A percentile compares a stretch with the other conserved stretches of the same genome.
These are phyloP conservation scores for Vaucheria bursata DNA, from an alignment of 352 stramenopile species.

Conservation along the genomic window DNA sequence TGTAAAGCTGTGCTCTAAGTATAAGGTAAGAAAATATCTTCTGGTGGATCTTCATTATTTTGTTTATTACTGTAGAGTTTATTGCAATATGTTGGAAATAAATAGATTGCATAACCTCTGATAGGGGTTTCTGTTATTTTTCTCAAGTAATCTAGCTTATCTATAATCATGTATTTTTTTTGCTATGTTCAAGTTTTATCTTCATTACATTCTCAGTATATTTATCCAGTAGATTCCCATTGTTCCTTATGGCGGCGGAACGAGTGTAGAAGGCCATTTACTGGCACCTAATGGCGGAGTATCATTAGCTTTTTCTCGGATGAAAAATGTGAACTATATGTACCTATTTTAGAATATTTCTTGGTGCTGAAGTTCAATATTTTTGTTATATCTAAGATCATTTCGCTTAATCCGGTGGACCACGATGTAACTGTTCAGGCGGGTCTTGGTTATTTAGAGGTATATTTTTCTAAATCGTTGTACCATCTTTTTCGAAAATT, in stretches of 20 bases:
- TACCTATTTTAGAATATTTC: background rate
- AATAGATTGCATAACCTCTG: too few relatives aligned
- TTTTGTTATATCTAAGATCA: conserved; percentile 14
- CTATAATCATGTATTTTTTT: too few relatives aligned
- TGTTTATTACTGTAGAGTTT: too few relatives aligned
- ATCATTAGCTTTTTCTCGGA: background rate
- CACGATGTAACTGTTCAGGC: conserved; percentile 78
- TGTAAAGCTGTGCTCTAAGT: conserved; percentile 71
- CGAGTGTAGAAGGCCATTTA: conserved; percentile 71
- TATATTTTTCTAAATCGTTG: conserved; percentile 60
- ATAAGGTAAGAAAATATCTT: conserved; percentile 32
- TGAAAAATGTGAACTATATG: background rate
- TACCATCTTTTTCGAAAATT: background rate
- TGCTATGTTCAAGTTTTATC: too few relatives aligned
- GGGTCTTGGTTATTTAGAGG: conserved; percentile 76
- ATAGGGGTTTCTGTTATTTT: too few relatives aligned
- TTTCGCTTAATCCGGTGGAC: conserved; percentile 58
- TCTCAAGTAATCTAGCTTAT: too few relatives aligned
- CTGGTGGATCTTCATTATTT: too few relatives aligned
- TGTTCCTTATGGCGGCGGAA: conserved; percentile 84
- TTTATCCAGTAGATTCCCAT: conserved; percentile 75
- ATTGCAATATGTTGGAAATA: too few relatives aligned
- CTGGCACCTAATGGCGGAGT: background rate
- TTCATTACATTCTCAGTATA: too few relatives aligned
- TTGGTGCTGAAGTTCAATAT: conserved; percentile 15